Evolutionary conservation across 75 land plant species (phyloP), one percentile per base, ranked within the genome.

Genomic region (Cupressus sempervirens): DNA sequence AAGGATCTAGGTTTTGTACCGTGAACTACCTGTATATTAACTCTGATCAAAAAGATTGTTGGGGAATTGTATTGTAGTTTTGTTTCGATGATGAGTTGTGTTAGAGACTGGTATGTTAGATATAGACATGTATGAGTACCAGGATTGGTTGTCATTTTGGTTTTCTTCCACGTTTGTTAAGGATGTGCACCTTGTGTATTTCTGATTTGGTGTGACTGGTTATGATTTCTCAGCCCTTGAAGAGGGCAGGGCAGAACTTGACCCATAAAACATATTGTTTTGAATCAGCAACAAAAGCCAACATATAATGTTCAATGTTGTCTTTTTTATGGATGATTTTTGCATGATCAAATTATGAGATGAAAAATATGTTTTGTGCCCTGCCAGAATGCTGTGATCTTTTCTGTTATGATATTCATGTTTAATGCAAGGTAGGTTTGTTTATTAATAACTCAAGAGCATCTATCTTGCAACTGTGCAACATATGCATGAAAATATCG

Each of bases 1-100:
- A 96, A 91, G 86, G 98, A 94, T 82, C 83, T 93, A 20, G 94
- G 88, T 53, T 83, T 90, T 82, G 93, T 95, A 46, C 93, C 96
- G 48, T 94, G 88, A 93, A 84, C 32, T 32, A 32, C 81, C 81
- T 79, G 45, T 79, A 79, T 45, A 43, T 79, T 45, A 45, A 40
- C 45, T 79, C 30, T 45, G 81, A n/a, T 26, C 9, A 13, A 26
- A 6, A 41, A 43, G 52, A 77, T 45, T 45, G 46, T 79, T 79
- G 29, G 30, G 45, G 13, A 41, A 41, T 77, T 45, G 81, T 79
- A 79, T 26, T 43, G 81, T 79, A 43, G 50, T 20, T 10, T 79
- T 12, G 2, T 79, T 45, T n/a, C 48, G 45, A 13, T 50, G 45
- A n/a, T 79, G 81, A n/a, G 29, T 45, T 45, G 46, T 79, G n/a